Percentiles rank a stretch among this genome's conserved stretches.
These are phyloP conservation scores for Zymoseptoria passerinii DNA, from an alignment of 2,329 filamentous ascomycete genomes.

Conservation along the genomic window DNA sequence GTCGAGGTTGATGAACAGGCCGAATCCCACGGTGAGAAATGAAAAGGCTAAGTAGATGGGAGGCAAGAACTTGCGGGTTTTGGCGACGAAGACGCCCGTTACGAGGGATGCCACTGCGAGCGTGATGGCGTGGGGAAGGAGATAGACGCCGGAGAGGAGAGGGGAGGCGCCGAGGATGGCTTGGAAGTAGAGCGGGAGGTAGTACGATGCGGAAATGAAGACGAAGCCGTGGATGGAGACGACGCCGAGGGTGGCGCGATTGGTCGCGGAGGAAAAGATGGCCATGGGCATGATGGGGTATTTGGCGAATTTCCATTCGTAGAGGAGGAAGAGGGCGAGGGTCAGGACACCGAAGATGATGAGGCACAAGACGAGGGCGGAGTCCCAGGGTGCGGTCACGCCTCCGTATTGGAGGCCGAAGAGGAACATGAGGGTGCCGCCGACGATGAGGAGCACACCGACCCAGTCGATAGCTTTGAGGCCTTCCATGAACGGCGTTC, in stretches of 20 bases:
- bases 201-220: constrained; percentile 71
- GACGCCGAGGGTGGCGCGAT: constrained; percentile 55
- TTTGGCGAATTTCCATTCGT: constrained; percentile 64
- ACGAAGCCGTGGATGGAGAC: constrained; percentile 68
- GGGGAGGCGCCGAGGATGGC: constrained; percentile 60
- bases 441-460: constrained; percentile 59
- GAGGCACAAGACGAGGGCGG: constrained; percentile 66
- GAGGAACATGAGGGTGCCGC: constrained; percentile 75
- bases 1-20: constrained; percentile 32
- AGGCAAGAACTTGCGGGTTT: constrained; percentile 42
- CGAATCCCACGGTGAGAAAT: constrained; percentile 33
- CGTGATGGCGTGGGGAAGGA: constrained; percentile 29
- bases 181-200: constrained; percentile 79
- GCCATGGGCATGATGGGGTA: constrained; percentile 71
- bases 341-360: constrained; percentile 62
- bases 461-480: constrained; percentile 59
- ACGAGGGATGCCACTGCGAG: constrained; percentile 27
- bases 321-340: constrained; percentile 55
- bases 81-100: constrained; percentile 36
- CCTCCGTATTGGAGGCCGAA: constrained; percentile 82
- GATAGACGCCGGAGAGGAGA: constrained; percentile 61
- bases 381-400: constrained; percentile 64
- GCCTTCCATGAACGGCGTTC: constrained; percentile 53
- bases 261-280: constrained; percentile 60
- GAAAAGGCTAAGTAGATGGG: constrained; percentile 41